Percentiles rank a stretch among this genome's conserved stretches.
phyloP scores from a whole-genome alignment of 1,139 yeast genomes.

The Lodderomyces orthopsilosis region DNA sequence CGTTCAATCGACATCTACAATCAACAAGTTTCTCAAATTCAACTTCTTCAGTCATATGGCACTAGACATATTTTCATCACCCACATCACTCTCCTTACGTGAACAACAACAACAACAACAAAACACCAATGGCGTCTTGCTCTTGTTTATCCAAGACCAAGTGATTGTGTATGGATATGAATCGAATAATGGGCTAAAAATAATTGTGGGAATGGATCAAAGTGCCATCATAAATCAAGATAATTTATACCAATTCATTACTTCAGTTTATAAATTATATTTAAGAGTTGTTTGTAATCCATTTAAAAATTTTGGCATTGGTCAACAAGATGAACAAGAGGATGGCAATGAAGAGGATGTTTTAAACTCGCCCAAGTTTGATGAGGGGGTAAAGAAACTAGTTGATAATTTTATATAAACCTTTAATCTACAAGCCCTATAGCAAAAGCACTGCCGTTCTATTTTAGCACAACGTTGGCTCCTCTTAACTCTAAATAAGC shows the following conservation, averaged over 20 bases:
- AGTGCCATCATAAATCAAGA: constrained; percentile 16
- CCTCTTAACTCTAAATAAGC: constrained; percentile 85
- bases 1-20: constrained; percentile 10
- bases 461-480: constrained; percentile 77
- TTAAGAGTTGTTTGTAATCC: constrained; percentile 56
- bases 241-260: constrained; percentile 27
- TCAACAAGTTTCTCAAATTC: constrained; percentile 53
- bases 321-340: constrained; percentile 18
- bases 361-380: constrained; percentile 38
- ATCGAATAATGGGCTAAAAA: constrained; percentile 58
- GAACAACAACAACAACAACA: constrained; percentile 36
- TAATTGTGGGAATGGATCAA: constrained; percentile 46
- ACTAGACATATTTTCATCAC: constrained; percentile 58
- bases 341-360: constrained; percentile 11
- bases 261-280: constrained; percentile 47
- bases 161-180: constrained; percentile 61
- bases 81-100: constrained; percentile 38
- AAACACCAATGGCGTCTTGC: constrained; percentile 25
- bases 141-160: constrained; percentile 60
- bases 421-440: no score
- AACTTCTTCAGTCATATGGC: constrained; percentile 69
- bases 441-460: constrained; percentile 15
- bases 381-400: constrained; percentile 30
- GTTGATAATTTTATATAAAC: constrained; percentile 19
- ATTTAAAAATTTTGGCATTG: constrained; percentile 30